Conservation (phyloP, 176 grass and related monocot genomes). For the Rhynchospora breviuscula region DNA sequence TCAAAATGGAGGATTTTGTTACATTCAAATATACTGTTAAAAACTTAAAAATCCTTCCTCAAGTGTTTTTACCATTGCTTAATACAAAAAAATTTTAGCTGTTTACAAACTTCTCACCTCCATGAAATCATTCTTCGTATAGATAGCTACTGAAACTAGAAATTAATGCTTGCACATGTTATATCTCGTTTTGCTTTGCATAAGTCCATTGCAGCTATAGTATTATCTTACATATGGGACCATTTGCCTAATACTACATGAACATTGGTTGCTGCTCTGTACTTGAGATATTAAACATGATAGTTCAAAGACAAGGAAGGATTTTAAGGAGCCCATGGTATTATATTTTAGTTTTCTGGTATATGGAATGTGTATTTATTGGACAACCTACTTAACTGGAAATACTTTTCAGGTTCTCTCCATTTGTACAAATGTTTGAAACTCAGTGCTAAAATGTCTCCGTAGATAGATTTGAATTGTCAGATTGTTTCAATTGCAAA, state of each 20-base stretch:
- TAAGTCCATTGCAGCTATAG: background rate
- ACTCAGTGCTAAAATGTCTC: background rate
- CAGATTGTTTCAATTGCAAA: too few species aligned
- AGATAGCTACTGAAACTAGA: too few species aligned
- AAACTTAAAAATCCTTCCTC: too few species aligned
- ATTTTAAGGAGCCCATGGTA: constrained; percentile 1
- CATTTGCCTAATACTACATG: background rate
- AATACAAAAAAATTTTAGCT: too few species aligned
- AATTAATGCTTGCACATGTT: background rate
- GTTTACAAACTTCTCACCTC: too few species aligned
- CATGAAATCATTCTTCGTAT: too few species aligned
- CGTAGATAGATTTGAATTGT: too few species aligned
- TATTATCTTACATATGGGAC: background rate
- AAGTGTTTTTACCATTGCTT: too few species aligned
- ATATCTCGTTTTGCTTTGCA: background rate
- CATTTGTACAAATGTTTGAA: background rate
- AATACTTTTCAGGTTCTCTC: too few species aligned
- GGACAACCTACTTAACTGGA: background rate
- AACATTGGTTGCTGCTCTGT: background rate
- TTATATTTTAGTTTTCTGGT: background rate
- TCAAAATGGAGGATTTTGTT: too few species aligned
- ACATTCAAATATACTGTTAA: too few species aligned
- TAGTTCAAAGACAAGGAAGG: background rate
- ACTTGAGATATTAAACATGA: background rate
- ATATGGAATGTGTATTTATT: background rate